Base-by-base conservation (phyloP, 2,329 filamentous ascomycete genomes). In the Phialocephala sp. region DNA sequence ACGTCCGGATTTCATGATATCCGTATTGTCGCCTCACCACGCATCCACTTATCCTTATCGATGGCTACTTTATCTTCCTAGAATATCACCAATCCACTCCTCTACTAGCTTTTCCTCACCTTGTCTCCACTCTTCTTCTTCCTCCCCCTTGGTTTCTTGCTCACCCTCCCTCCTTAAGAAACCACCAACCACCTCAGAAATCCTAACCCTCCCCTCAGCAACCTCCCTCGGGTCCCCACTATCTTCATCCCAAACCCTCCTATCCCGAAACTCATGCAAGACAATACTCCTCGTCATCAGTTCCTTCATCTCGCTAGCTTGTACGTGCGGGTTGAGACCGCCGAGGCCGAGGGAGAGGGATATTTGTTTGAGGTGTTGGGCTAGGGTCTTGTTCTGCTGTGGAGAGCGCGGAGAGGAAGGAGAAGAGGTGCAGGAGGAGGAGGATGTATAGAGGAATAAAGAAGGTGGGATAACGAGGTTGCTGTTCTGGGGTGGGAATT, bases 231-330 rank as follows among this genome's bases (percentile, higher is more conserved):
- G 47, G 69, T 75, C 9, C 14, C 55, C 70, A 4, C 68, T 41
- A 50, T 70, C 68, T 15, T 71, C 67, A 66, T 73, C 72, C 69
- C 70, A 73, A 6, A 5, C 22, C 3, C 47, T 11, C 3, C 64
- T 18, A 35, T 50, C 64, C 20, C 70, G 50, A 18, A 71, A 69
- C 35, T 75, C 74, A 59, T 73, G 63, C n/a, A 68, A 11, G 3
- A 59, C 32, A 0, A 76, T 37, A 61, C 74, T 75, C 50, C 73
- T 69, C 39, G 69, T 60, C 71, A 77, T 72, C 1, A 74, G 24
- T 1, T 11, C 24, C 0, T 58, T 64, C 47, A 77, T 62, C 47
- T 74, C 68, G 11, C 67, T 45, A 1, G 73, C 71, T 65, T 77
- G 75, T 15, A 6, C 35, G 14, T 50, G 15, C 12, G 66, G 55